Evolutionary conservation across 1,139 yeast species (phyloP).

Genomic region (Diutina scorzettiae): DNA sequence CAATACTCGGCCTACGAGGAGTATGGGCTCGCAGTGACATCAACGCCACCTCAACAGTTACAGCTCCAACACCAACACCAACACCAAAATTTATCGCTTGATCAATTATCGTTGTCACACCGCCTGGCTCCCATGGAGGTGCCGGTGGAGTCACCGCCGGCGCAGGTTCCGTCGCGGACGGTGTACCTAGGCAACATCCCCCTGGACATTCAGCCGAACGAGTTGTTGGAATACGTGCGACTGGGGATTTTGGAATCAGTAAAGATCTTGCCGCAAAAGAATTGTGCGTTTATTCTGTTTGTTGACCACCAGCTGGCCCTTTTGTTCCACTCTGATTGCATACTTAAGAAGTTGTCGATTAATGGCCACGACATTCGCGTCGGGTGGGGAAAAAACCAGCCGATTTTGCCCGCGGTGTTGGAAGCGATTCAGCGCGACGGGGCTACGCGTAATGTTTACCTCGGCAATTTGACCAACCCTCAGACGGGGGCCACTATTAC

Average conservation of each 20-base stretch:
- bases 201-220: slow-evolving; percentile 66
- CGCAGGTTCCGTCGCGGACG: slow-evolving; percentile 63
- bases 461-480: slow-evolving; percentile 56
- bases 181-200: slow-evolving; percentile 90
- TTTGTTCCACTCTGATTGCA: slow-evolving; percentile 50
- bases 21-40: neutral
- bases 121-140: too few species aligned
- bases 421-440: slow-evolving; percentile 73
- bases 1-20: slow-evolving; percentile 8
- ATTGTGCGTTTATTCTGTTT: slow-evolving; percentile 53
- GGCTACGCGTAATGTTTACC: slow-evolving; percentile 83
- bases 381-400: slow-evolving; percentile 59
- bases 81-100: neutral
- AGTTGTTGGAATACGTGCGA: slow-evolving; percentile 77
- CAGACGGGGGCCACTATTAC: slow-evolving; percentile 36
- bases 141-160: too few species aligned
- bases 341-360: slow-evolving; percentile 42
- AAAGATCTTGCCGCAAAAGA: slow-evolving; percentile 41
- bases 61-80: neutral
- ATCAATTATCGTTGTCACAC: too few species aligned
- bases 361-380: slow-evolving; percentile 48
- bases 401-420: slow-evolving; percentile 56
- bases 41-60: neutral
- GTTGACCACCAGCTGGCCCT: slow-evolving; percentile 50
- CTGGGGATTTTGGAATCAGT: slow-evolving; percentile 82